Conservation (phyloP, 2,329 filamentous ascomycete genomes). For the Coleophoma cylindrospora region DNA sequence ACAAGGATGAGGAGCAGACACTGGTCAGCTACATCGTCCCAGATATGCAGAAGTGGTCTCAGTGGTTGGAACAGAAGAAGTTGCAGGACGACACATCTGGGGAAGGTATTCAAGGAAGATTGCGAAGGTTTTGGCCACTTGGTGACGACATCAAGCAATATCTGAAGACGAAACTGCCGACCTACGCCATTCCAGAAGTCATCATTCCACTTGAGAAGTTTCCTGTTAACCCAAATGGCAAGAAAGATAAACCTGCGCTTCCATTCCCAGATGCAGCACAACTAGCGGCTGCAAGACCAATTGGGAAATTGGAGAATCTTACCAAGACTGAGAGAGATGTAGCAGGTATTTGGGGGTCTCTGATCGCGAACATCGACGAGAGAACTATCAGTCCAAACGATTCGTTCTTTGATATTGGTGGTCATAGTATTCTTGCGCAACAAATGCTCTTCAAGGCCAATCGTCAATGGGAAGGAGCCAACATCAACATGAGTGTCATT, state of each 20-base stretch:
- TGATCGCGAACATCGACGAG: conserved; percentile 62
- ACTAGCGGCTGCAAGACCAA: conserved; percentile 48
- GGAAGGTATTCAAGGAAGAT: conserved; percentile 32
- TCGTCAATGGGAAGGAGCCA: conserved; percentile 53
- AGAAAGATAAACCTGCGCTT: conserved; percentile 73
- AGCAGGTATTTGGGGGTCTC: conserved; percentile 68
- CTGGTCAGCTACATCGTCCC: conserved; percentile 90
- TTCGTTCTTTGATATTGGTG: conserved; percentile 74
- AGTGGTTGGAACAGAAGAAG: conserved; percentile 58
- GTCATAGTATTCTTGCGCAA: conserved; percentile 76
- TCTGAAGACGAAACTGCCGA: conserved; percentile 66
- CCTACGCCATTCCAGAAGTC: conserved; percentile 70
- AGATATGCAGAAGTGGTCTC: conserved; percentile 67
- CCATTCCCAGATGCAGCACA: conserved; percentile 76
- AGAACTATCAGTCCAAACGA: conserved; percentile 60
- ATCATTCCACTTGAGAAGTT: conserved; percentile 69
- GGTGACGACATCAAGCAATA: conserved; percentile 54
- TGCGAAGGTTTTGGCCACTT: conserved; percentile 36
- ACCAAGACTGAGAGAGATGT: conserved; percentile 59
- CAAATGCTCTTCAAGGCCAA: conserved; percentile 71
- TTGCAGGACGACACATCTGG: conserved; percentile 36
- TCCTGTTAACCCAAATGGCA: conserved; percentile 81
- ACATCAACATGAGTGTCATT: conserved; percentile 66
- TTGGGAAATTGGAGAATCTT: conserved; percentile 36
- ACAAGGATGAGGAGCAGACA: conserved; percentile 79